These are phyloP conservation scores for Galeopsis tetrahit DNA, from an alignment of 257 asterid species.

Conservation along the genomic window DNA sequence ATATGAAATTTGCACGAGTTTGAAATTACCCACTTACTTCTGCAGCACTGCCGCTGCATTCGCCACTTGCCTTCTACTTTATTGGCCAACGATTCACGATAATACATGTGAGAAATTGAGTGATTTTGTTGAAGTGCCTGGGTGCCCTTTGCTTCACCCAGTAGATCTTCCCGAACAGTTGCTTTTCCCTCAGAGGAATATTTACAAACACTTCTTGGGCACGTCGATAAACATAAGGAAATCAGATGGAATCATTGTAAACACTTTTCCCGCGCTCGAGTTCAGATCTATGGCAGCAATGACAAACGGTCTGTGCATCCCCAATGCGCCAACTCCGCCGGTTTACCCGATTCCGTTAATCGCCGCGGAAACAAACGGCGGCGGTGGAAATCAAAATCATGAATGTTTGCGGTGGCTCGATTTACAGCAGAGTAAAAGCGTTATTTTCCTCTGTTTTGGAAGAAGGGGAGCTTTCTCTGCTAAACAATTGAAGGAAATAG, in stretches of 20 bases:
- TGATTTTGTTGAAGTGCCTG: not conserved
- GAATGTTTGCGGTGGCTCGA: conserved; percentile 62
- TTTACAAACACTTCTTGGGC: not conserved
- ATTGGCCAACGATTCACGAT: not conserved
- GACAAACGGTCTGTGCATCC: conserved; percentile 41
- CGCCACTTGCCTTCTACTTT: not conserved
- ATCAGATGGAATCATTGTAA: conserved; percentile 37
- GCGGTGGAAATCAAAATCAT: conserved; percentile 9
- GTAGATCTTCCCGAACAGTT: not conserved
- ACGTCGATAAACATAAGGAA: conserved; percentile 4
- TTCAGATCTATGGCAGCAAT: conserved; percentile 40
- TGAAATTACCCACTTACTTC: not conserved
- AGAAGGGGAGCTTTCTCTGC: conserved; percentile 48
- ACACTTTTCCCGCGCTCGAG: conserved; percentile 40
- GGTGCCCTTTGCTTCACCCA: not conserved
- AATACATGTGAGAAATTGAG: not conserved
- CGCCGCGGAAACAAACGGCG: not conserved
- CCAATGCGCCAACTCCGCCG: conserved; percentile 52
- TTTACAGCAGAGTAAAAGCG: conserved; percentile 52
- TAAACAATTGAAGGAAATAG: conserved; percentile 36
- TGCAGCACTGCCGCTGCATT: not conserved
- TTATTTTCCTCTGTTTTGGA: conserved; percentile 61
- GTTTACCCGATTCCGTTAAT: conserved; percentile 47
- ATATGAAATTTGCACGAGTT: not conserved
- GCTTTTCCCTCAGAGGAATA: not conserved